Evolutionary conservation across 176 grass and related monocot species (phyloP).

Genomic region (Carex pumila): DNA sequence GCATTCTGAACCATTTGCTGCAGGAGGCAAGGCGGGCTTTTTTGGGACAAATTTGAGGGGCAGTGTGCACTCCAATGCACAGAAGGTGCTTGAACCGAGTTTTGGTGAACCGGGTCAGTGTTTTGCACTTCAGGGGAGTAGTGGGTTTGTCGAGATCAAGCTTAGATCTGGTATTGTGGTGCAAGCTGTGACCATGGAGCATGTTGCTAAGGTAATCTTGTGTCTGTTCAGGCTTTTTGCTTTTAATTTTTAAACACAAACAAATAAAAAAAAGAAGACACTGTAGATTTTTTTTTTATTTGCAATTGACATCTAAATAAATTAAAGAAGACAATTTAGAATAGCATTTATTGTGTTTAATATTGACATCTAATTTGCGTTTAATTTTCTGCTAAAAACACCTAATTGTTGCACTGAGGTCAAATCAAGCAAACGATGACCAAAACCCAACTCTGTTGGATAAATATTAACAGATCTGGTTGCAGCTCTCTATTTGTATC

Average conservation of each 20-base stretch:
- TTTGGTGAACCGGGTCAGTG: constrained; percentile 92
- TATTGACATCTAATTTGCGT: background rate
- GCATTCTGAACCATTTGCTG: constrained; percentile 45
- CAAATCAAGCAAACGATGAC: background rate
- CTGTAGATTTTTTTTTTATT: background rate
- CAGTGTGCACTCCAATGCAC: constrained; percentile 22
- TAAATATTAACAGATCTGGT: background rate
- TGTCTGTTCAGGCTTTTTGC: background rate
- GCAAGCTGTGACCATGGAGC: constrained; percentile 82
- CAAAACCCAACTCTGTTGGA: background rate
- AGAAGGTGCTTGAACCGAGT: constrained; percentile 81
- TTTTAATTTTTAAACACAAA: background rate
- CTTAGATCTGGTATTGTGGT: constrained; percentile 56
- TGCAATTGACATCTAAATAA: background rate
- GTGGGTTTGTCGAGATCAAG: constrained; percentile 73
- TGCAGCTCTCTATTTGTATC: background rate
- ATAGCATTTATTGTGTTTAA: background rate
- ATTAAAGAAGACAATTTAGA: background rate
- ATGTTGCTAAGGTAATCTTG: constrained; percentile 67
- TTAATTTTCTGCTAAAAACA: background rate
- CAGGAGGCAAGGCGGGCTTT: constrained; percentile 19
- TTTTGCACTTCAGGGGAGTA: constrained; percentile 65
- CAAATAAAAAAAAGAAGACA: background rate
- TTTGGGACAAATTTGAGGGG: background rate
- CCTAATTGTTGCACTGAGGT: background rate